These are phyloP conservation scores for Monosporascus sp. DNA, from an alignment of 2,329 filamentous ascomycete genomes.

Conservation along the genomic window DNA sequence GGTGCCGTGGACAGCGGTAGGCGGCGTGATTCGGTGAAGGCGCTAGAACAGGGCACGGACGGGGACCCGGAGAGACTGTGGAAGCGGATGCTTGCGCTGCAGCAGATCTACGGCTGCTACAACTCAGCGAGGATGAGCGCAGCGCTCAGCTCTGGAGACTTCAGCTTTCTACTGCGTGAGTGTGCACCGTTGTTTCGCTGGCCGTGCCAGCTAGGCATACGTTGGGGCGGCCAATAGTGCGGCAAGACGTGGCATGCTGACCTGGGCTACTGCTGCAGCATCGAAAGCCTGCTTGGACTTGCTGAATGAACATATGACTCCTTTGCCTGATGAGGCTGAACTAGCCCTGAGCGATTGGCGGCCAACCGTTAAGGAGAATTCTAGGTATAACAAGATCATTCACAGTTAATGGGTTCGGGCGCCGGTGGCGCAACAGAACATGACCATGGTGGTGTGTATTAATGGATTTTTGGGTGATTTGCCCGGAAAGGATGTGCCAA, in stretches of 20 bases:
- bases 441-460: not conserved
- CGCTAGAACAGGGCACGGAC: slow-evolving; percentile 28
- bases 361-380: slow-evolving; percentile 3
- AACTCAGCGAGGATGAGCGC: slow-evolving; percentile 45
- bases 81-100: slow-evolving; percentile 45
- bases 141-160: slow-evolving; percentile 37
- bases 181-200: slow-evolving; percentile 5
- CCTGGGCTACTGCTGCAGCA: slow-evolving; percentile 12
- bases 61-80: slow-evolving; percentile 40
- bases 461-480: not conserved
- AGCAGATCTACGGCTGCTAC: slow-evolving; percentile 43
- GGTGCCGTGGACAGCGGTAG: slow-evolving; percentile 6
- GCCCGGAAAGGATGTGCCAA: not conserved
- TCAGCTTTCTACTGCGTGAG: slow-evolving; percentile 41
- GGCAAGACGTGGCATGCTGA: slow-evolving; percentile 4
- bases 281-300: slow-evolving; percentile 28
- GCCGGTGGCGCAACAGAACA: not conserved
- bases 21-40: slow-evolving; percentile 23
- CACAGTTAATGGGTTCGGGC: not conserved
- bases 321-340: slow-evolving; percentile 23
- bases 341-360: slow-evolving; percentile 13
- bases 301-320: slow-evolving; percentile 27
- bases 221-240: no score
- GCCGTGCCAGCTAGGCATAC: not conserved
- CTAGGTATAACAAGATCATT: slow-evolving; percentile 2